Base-by-base conservation (phyloP, 352 stramenopile genomes). In the Pythium periplocum region DNA sequence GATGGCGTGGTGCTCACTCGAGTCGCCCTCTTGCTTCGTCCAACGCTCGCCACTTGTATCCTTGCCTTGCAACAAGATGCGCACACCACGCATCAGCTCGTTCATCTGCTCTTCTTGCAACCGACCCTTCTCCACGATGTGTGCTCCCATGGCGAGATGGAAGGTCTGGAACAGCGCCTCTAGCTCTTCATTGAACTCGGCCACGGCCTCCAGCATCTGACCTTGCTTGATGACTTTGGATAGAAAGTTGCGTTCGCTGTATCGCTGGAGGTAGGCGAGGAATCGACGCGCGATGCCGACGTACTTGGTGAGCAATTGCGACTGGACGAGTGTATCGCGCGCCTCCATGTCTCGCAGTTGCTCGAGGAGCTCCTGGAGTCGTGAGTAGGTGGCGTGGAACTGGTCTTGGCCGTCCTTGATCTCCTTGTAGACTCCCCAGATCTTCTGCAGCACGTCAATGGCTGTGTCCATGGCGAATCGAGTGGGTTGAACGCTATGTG, bases 381-480 rank as follows among this genome's bases (percentile, higher is more conserved):
- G 52, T 3, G 8, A 12, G 35, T 47, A 53, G 9, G 45, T 47
- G 36, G 44, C 52, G 3, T 37, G 10, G 43, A 58, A 51, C 43
- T 51, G 42, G 43, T 59, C 52, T 38, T 59, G 52, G 37, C 44
- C 52, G 37, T 59, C 52, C 12, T 59, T 51, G 44, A 59, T 52
- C 12, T 11, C 44, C 10, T 47, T 59, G 52, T 58, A 58, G 30
- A 58, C 52, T 41, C 48, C 38, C 5, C 49, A 59, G 45, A 59
- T 48, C 17, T 35, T 45, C 45, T 40, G 11, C 1, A 52, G 36
- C 8, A 59, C 32, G 7, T 34, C 46, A 11, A 52, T 31, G 36
- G 52, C 52, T 26, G 48, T 48, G 43, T 59, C 52, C 52, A 52
- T 52, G 17, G 17, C 17, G 17, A 26, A 26, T 26, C 17, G 17